Evolutionary conservation across 768 basidiomycete species (phyloP).

Genomic region (Pleurotus salmoneostramineus): DNA sequence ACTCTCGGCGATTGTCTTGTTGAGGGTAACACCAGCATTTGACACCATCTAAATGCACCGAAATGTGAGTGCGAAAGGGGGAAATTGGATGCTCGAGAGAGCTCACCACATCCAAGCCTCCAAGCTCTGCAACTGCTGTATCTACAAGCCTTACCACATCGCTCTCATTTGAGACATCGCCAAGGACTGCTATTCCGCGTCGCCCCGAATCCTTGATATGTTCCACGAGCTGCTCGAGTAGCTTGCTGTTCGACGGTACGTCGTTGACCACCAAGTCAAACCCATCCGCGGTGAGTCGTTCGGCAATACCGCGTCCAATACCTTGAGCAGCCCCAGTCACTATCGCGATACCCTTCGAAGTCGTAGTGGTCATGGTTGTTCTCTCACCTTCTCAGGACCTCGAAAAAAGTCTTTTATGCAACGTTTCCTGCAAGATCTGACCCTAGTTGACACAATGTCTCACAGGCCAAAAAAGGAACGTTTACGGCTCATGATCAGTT

Average conservation of each 20-base stretch:
- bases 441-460: neutral
- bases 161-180: conserved; percentile 36
- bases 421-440: neutral
- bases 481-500: too few relatives aligned
- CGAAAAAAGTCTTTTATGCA: neutral
- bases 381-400: neutral
- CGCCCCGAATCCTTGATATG: conserved; percentile 26
- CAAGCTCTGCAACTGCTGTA: conserved; percentile 26
- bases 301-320: conserved; percentile 44
- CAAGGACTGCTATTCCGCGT: conserved; percentile 17
- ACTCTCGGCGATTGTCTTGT: conserved; percentile 17
- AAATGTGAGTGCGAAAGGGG: neutral
- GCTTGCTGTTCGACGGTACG: conserved; percentile 21
- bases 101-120: conserved; percentile 44
- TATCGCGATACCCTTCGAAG: conserved; percentile 20
- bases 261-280: conserved; percentile 46
- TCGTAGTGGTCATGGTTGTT: neutral
- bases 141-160: conserved; percentile 39
- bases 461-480: too few relatives aligned
- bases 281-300: conserved; percentile 43
- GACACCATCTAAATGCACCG: conserved; percentile 33
- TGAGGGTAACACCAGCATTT: conserved; percentile 33
- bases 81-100: neutral
- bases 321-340: conserved; percentile 37
- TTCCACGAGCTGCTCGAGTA: conserved; percentile 21